Base-by-base conservation (phyloP, 257 asterid genomes). In the Solanum ossicruentum region DNA sequence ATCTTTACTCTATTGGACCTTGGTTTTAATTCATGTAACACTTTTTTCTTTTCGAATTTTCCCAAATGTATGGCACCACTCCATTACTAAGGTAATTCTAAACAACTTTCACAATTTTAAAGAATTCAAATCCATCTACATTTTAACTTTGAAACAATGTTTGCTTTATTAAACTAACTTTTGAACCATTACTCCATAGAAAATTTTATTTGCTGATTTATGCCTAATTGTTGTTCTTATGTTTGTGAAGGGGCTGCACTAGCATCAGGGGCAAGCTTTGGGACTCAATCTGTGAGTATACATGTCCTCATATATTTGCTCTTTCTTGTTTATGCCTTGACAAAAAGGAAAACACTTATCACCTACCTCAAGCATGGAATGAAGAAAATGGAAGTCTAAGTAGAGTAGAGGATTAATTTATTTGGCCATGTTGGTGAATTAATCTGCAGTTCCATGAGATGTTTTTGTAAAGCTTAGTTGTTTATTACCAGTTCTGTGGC, bases 231-330 rank as follows among this genome's bases (percentile, higher is more conserved):
- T 60, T 63, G 23, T 45, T 85, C 83, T 85, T 20, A 81, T 89
- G 84, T 86, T 88, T 75, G 72, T 67, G 55, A 83, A 96, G 98
- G 98, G 85, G 93, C 97, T 86, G 92, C 92, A 84, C 80, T 90
- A 63, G 97, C 96, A 88, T 93, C 98, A 41, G 97, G 98, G 87
- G 88, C 93, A 79, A 96, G 99, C 94, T 95, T 95, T 82, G 96
- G 93, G 88, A 89, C 93, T 80, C 66, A 80, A 87, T 89, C 97
- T 7, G 99, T 96, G 89, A 95, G 98, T 94, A 85, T 49, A 82
- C 49, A 23, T 60, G 45, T 47, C 63, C 58, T 79, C 63, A 17
- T 52, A 17, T 52, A 41, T 21, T 63, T 18, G 54, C 20, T 82
- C 36, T 58, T 77, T 52, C 82, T 78, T 52, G 23, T 52, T 36